Percentiles rank a stretch among this genome's conserved stretches.
Evolutionary conservation across 1,284 basidiomycete species (phyloP).

Genomic region (Leccinum subrobustum): DNA sequence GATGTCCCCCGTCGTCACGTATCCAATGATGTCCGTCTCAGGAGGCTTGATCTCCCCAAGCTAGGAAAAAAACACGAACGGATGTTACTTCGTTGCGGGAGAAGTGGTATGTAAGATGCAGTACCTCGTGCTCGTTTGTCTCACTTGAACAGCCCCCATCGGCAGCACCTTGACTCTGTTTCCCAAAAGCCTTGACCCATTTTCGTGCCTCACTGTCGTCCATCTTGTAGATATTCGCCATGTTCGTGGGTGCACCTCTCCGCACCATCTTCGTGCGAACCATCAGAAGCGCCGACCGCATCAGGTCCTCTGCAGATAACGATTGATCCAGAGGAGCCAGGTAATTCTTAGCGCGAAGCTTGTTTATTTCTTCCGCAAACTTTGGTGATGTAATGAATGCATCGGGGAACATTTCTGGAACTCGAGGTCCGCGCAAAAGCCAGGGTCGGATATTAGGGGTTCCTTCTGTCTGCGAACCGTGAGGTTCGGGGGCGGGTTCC

Average conservation of each 20-base stretch:
- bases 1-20: slow-evolving; percentile 77
- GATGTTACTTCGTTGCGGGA: neutral
- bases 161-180: slow-evolving; percentile 17
- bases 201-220: slow-evolving; percentile 37
- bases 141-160: slow-evolving; percentile 40
- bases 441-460: slow-evolving; percentile 43
- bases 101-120: neutral
- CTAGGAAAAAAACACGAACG: slow-evolving; percentile 31
- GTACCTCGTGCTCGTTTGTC: slow-evolving; percentile 38
- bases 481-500: slow-evolving; percentile 23
- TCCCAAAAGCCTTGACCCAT: slow-evolving; percentile 26
- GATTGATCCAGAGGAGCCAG: slow-evolving; percentile 39
- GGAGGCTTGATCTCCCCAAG: slow-evolving; percentile 43
- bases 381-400: slow-evolving; percentile 42
- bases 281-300: slow-evolving; percentile 60
- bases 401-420: slow-evolving; percentile 44
- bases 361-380: slow-evolving; percentile 57
- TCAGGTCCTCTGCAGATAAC: slow-evolving; percentile 44
- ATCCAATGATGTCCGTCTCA: slow-evolving; percentile 62
- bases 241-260: slow-evolving; percentile 71
- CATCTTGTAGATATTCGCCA: slow-evolving; percentile 69
- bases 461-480: slow-evolving; percentile 7
- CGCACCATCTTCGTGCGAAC: slow-evolving; percentile 61
- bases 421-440: slow-evolving; percentile 62
- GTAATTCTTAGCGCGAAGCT: slow-evolving; percentile 53